Conservation (phyloP, 352 stramenopile species). For the Globisporangium lucens region DNA sequence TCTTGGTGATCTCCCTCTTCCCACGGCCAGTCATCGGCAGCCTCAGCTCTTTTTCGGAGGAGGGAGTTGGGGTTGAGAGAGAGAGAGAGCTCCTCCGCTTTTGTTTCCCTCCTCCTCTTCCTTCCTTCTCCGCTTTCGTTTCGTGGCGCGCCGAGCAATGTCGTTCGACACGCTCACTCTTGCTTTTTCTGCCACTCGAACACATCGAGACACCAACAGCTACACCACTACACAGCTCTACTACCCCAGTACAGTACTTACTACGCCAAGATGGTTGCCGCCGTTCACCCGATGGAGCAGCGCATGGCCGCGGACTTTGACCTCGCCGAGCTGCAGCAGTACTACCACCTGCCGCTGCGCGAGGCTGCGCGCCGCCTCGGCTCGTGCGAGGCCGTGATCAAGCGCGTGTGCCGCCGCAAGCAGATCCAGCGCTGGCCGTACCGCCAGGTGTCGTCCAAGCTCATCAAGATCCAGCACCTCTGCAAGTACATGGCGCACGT, state of each 20-base stretch:
- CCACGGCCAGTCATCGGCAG: conserved; percentile 5
- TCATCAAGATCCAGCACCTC: conserved; percentile 85
- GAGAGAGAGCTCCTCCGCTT: background rate
- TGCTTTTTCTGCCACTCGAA: conserved; percentile 15
- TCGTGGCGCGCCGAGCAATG: background rate
- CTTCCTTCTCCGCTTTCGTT: background rate
- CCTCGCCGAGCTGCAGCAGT: conserved; percentile 77
- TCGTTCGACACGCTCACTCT: conserved; percentile 15
- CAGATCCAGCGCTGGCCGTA: conserved; percentile 84
- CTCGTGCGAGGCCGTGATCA: conserved; percentile 79
- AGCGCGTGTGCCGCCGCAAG: conserved; percentile 75
- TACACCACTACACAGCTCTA: too few relatives aligned
- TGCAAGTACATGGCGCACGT: conserved; percentile 85
- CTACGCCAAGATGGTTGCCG: conserved; percentile 8
- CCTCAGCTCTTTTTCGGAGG: background rate
- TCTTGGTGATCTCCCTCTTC: conserved; percentile 6
- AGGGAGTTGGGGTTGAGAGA: background rate
- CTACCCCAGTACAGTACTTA: background rate
- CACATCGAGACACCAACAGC: conserved; percentile 2
- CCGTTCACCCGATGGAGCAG: conserved; percentile 19
- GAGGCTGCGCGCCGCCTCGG: conserved; percentile 70
- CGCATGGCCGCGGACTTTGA: conserved; percentile 71
- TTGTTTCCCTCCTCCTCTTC: conserved; percentile 1
- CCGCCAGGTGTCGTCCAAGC: conserved; percentile 80
- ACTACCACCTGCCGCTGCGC: conserved; percentile 81